Evolutionary conservation across 306 rosid genomes (phyloP).

Genomic region (Ochetophila trinervis): DNA sequence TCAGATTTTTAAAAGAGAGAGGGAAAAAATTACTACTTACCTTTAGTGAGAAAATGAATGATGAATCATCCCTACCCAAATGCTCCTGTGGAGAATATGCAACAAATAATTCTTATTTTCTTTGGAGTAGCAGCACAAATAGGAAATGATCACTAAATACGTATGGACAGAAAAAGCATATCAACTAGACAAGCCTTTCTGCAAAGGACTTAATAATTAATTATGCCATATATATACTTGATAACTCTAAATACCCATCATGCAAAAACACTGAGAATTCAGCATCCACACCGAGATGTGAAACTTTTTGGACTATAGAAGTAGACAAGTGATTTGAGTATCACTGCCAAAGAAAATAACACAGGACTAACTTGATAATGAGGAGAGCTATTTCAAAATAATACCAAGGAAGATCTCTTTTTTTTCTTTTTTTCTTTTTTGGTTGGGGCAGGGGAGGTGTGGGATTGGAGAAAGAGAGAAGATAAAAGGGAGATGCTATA

Average conservation of each 20-base stretch:
- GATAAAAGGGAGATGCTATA: no score
- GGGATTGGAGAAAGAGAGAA: no score
- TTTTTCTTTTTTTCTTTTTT: no score
- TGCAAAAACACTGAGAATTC: background rate
- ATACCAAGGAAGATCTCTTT: no score
- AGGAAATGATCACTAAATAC: constrained; percentile 17
- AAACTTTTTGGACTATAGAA: background rate
- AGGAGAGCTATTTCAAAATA: background rate
- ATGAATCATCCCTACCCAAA: constrained; percentile 79
- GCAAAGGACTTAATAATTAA: background rate
- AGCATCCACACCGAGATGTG: background rate
- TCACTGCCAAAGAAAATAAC: background rate
- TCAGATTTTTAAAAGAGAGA: background rate
- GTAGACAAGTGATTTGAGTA: background rate
- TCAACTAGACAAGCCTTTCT: background rate
- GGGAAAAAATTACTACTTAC: constrained; percentile 33
- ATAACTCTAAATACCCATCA: background rate
- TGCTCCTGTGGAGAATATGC: constrained; percentile 62
- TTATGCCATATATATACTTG: background rate
- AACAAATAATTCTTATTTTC: constrained; percentile 11
- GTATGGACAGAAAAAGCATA: background rate
- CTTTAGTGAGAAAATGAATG: constrained; percentile 90
- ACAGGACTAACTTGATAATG: background rate
- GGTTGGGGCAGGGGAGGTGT: no score
- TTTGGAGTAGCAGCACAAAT: constrained; percentile 19